Base-by-base conservation (phyloP, 352 stramenopile species). In the Globisporangium nagaii region DNA sequence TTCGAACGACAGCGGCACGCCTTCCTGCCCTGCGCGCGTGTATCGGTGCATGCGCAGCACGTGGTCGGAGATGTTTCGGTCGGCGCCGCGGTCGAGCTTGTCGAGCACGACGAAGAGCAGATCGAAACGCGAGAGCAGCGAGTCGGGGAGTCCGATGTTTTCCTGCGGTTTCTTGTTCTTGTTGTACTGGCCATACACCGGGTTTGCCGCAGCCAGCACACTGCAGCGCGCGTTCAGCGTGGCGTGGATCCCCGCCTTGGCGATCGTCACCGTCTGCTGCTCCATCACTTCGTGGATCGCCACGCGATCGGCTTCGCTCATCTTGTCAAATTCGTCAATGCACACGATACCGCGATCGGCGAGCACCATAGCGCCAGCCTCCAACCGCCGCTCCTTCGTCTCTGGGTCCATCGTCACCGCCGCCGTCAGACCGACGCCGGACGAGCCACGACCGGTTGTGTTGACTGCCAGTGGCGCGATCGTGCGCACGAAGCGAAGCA, bases 251-350 rank as follows among this genome's bases (percentile, higher is more conserved):
- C 98, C 97, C 4, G 97, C 98, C 79, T 99, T 99, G 36, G 97
- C 96, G 73, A 99, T 99, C 3, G 97, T 99, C 4, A 99, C 96
- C 1, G 98, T 99, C 66, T 99, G 98, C 68, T 99, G 98, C 73
- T 99, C 98, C 98, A 99, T 99, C 45, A 92, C 83, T 90, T 99
- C 98, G 83, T 99, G 98, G 63, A 99, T 99, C 4, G 98, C 97
- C 19, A 99, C 98, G 37, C 96, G 92, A 90, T 99, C 96, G 13
- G 86, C 89, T 70, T 99, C 84, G 65, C 82, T 96, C 95, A 98
- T 98, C 70, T 98, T 98, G 63, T 98, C 96, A 48, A 98, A 98
- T 67, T 99, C 98, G 74, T 99, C 98, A 32, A 99, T 99, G 68
- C 97, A 99, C 19, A 99, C 97, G 47, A 99, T 87, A 34, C 98